phyloP scores from a whole-genome alignment of 192 early-diverging fungal species.

The Linnemannia hyalina region DNA sequence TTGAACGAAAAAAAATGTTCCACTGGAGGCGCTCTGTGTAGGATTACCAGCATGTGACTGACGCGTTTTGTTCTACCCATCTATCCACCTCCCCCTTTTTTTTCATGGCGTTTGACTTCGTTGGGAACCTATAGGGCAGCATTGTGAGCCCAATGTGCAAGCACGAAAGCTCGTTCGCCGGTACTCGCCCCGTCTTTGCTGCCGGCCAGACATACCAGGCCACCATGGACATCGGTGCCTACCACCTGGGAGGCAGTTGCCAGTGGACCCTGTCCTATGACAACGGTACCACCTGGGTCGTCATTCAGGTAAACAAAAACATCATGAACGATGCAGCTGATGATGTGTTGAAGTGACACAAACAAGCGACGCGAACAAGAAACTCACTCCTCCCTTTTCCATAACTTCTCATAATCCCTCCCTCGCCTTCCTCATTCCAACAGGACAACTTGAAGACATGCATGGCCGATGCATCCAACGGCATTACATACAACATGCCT shows the following conservation, averaged over 20 bases:
- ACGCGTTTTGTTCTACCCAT: not conserved
- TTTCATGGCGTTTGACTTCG: not conserved
- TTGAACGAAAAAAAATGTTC: not conserved
- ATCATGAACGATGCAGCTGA: not conserved
- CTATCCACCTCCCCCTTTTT: not conserved
- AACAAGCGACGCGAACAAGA: not conserved
- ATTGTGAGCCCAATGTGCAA: constrained; percentile 45
- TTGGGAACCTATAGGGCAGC: constrained; percentile 14
- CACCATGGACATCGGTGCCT: constrained; percentile 42
- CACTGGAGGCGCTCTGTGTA: not conserved
- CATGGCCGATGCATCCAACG: constrained; percentile 30
- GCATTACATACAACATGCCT: constrained; percentile 16
- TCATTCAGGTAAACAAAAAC: constrained; percentile 25
- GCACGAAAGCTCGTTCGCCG: constrained; percentile 28
- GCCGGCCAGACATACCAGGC: constrained; percentile 35
- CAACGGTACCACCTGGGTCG: constrained; percentile 45
- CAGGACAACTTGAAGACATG: constrained; percentile 32
- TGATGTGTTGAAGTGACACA: not conserved
- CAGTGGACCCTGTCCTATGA: constrained; percentile 50
- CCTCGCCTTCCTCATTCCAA: not conserved
- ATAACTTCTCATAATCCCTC: not conserved
- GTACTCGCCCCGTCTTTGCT: constrained; percentile 33
- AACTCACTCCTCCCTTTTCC: not conserved
- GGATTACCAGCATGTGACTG: not conserved
- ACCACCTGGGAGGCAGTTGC: constrained; percentile 47